phyloP scores from a whole-genome alignment of 2,329 filamentous ascomycete genomes.

The Helotiales sp. region DNA sequence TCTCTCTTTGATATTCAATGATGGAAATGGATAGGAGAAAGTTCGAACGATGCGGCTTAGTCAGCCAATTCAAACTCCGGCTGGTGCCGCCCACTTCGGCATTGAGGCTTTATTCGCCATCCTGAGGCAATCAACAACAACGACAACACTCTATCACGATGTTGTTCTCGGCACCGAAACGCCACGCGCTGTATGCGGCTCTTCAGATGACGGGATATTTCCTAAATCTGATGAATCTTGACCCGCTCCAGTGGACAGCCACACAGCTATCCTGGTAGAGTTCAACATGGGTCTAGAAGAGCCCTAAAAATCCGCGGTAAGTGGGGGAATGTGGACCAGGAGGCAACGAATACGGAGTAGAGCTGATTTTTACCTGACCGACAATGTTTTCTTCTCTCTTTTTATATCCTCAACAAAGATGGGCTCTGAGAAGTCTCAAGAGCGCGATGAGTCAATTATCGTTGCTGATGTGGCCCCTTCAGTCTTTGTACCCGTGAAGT shows the following conservation, averaged over 20 bases:
- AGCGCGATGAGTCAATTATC: neutral
- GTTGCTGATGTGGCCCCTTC: neutral
- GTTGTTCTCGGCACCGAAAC: neutral
- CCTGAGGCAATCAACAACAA: no score
- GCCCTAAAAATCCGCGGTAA: neutral
- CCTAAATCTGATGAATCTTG: neutral
- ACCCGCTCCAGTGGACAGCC: neutral
- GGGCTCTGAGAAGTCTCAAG: neutral
- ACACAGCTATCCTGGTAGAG: neutral
- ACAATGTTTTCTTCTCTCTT: neutral
- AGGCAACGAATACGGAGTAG: neutral
- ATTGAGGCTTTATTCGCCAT: no score
- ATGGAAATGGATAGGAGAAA: no score
- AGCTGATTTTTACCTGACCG: neutral
- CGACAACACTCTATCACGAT: no score
- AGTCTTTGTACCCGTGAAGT: neutral
- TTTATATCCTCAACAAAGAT: neutral
- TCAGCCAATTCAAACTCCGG: no score
- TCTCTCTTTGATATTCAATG: constrained; percentile 31
- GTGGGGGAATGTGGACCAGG: neutral
- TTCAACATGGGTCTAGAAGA: neutral
- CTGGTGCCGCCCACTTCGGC: no score
- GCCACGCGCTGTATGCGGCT: neutral
- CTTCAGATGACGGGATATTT: neutral
- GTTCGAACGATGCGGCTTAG: no score